Evolutionary conservation across 768 basidiomycete genomes (phyloP).

Genomic region (Sporobolomyces phaffii): DNA sequence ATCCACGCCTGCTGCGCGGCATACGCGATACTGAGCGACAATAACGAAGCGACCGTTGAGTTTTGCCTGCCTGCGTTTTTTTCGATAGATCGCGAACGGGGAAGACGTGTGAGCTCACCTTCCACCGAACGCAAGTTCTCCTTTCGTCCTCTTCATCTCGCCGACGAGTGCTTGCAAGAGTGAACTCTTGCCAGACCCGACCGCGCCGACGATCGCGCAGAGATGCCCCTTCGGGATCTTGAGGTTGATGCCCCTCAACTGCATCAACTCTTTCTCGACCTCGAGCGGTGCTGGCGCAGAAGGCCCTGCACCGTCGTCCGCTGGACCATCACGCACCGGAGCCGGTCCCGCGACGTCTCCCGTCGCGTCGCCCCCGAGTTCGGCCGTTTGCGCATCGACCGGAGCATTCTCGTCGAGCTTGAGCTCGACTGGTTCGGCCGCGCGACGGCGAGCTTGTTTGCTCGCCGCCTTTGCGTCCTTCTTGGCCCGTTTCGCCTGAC

Average conservation of each 20-base stretch:
- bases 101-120: conserved; percentile 53
- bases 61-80: no score
- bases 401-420: conserved; percentile 21
- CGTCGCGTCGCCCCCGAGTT: conserved; percentile 20
- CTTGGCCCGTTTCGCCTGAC: conserved; percentile 7
- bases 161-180: conserved; percentile 71
- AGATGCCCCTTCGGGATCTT: conserved; percentile 68
- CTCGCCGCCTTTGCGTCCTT: conserved; percentile 5
- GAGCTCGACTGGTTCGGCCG: not conserved
- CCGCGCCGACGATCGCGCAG: conserved; percentile 76
- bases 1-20: conserved; percentile 90
- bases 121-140: conserved; percentile 68
- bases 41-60: no score
- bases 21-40: conserved; percentile 62
- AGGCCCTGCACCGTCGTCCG: no score
- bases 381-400: conserved; percentile 12
- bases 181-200: conserved; percentile 61
- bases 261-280: conserved; percentile 13
- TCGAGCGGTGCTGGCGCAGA: no score
- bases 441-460: no score
- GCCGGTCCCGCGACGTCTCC: conserved; percentile 16
- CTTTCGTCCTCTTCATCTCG: conserved; percentile 71
- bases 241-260: conserved; percentile 54
- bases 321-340: not conserved
- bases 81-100: no score